Percentiles rank a stretch among this genome's conserved stretches.
Conservation (phyloP, 805 yeast genomes). For the Diddensiella caesifluorescens region DNA sequence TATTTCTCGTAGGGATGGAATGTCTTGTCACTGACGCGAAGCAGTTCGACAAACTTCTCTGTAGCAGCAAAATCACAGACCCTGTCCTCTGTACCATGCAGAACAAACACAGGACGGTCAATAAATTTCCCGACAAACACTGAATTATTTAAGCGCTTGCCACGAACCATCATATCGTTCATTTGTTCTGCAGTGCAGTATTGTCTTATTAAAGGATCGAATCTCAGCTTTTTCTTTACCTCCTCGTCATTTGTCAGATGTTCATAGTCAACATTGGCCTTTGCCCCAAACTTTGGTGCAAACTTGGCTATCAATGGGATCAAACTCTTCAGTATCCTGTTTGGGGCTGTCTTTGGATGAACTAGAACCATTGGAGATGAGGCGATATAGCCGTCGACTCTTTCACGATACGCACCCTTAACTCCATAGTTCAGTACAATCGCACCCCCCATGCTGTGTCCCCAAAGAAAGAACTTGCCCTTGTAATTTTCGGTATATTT, state of each 20-base stretch:
- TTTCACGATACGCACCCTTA: slow-evolving; percentile 31
- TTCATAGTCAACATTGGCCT: slow-evolving; percentile 23
- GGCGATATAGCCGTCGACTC: slow-evolving; percentile 32
- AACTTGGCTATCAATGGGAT: slow-evolving; percentile 27
- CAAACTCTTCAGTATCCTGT: slow-evolving; percentile 22
- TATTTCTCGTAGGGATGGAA: slow-evolving; percentile 20
- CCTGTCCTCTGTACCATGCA: slow-evolving; percentile 30
- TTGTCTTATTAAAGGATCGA: slow-evolving; percentile 27
- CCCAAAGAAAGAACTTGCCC: slow-evolving; percentile 31
- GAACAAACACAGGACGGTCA: slow-evolving; percentile 32
- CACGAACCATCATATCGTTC: slow-evolving; percentile 34
- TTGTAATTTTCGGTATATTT: slow-evolving; percentile 9
- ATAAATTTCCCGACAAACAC: slow-evolving; percentile 26
- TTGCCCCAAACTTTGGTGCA: slow-evolving; percentile 26
- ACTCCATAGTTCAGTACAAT: slow-evolving; percentile 33
- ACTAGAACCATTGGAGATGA: slow-evolving; percentile 31
- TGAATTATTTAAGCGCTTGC: slow-evolving; percentile 29
- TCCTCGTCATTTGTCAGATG: slow-evolving; percentile 28
- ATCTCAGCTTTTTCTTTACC: slow-evolving; percentile 18
- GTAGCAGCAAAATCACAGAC: slow-evolving; percentile 18
- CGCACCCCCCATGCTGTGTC: slow-evolving; percentile 39
- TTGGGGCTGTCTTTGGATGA: slow-evolving; percentile 23
- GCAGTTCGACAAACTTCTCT: slow-evolving; percentile 20
- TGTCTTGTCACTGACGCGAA: slow-evolving; percentile 22
- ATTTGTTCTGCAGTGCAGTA: slow-evolving; percentile 29